Percentiles rank a stretch among this genome's conserved stretches.
Evolutionary conservation across 257 asterid genomes (phyloP).

Genomic region (Plantago ovata): DNA sequence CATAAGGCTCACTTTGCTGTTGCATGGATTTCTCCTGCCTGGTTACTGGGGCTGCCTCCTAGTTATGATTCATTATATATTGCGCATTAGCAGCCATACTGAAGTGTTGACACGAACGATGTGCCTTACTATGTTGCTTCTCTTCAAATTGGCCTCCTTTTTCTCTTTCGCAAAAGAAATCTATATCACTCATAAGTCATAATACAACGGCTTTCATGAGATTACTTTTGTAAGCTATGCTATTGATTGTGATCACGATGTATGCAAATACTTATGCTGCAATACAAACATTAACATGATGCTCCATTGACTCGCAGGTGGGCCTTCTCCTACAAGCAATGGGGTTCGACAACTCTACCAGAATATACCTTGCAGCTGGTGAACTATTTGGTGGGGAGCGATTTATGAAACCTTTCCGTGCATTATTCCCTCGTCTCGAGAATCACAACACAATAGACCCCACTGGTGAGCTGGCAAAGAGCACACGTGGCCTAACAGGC

Average conservation of each 20-base stretch:
- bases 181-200: too few relatives aligned
- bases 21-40: neutral
- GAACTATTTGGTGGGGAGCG: slow-evolving; percentile 93
- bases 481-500: slow-evolving; percentile 66
- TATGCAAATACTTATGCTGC: neutral
- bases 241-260: neutral
- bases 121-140: neutral
- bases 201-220: neutral
- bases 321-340: slow-evolving; percentile 77
- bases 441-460: slow-evolving; percentile 72
- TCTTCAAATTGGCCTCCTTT: slow-evolving; percentile 4
- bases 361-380: slow-evolving; percentile 95
- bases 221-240: neutral
- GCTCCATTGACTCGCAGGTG: slow-evolving; percentile 49
- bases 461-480: slow-evolving; percentile 46
- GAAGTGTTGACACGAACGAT: slow-evolving; percentile 4
- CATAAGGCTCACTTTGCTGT: slow-evolving; percentile 9
- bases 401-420: slow-evolving; percentile 76
- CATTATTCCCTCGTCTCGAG: slow-evolving; percentile 83
- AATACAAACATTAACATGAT: slow-evolving; percentile 9
- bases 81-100: slow-evolving; percentile 1
- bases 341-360: slow-evolving; percentile 85
- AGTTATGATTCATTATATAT: slow-evolving; percentile 5
- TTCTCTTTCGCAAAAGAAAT: neutral
- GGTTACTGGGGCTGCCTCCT: too few relatives aligned